These are phyloP conservation scores for Fonsecaea monophora DNA, from an alignment of 2,329 filamentous ascomycete genomes.

Conservation along the genomic window DNA sequence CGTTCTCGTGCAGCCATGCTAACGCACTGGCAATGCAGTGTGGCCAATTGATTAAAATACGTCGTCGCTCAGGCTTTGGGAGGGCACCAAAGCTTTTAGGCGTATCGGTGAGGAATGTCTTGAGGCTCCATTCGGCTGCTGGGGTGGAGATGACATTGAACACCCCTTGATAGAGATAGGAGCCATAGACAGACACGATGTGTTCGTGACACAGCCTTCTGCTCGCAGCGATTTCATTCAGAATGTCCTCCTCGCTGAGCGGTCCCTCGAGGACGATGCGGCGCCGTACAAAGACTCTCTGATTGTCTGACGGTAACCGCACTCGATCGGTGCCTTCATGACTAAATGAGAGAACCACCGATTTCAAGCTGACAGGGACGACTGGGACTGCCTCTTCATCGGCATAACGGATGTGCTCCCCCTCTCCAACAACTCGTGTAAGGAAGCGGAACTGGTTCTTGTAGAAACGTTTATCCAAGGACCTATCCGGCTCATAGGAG, in stretches of 20 bases:
- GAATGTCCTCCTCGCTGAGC: slow-evolving; percentile 49
- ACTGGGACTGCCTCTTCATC: slow-evolving; percentile 66
- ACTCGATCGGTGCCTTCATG: slow-evolving; percentile 52
- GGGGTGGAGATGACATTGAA: slow-evolving; percentile 53
- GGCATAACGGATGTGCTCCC: slow-evolving; percentile 64
- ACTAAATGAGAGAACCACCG: slow-evolving; percentile 44
- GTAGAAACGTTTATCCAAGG: slow-evolving; percentile 64
- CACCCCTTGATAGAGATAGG: slow-evolving; percentile 53
- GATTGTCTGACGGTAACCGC: slow-evolving; percentile 44
- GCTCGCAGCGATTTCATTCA: slow-evolving; percentile 50
- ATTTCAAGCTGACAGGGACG: slow-evolving; percentile 60
- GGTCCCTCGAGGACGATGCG: slow-evolving; percentile 49
- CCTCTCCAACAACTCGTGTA: slow-evolving; percentile 61
- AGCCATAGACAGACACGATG: slow-evolving; percentile 52
- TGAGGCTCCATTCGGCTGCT: slow-evolving; percentile 50
- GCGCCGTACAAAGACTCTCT: slow-evolving; percentile 46
- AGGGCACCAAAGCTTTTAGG: slow-evolving; percentile 52
- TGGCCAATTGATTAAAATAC: slow-evolving; percentile 54
- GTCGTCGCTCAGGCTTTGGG: slow-evolving; percentile 51
- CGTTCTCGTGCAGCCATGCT: slow-evolving; percentile 63
- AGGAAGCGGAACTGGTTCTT: slow-evolving; percentile 66
- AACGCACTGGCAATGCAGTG: slow-evolving; percentile 62
- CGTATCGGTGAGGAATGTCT: slow-evolving; percentile 52
- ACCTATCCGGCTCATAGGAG: slow-evolving; percentile 57
- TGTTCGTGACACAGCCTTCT: slow-evolving; percentile 52